Evolutionary conservation across 1,284 basidiomycete genomes (phyloP), one percentile per base, ranked within the genome.

Genomic region (Boletellus deceptivus): DNA sequence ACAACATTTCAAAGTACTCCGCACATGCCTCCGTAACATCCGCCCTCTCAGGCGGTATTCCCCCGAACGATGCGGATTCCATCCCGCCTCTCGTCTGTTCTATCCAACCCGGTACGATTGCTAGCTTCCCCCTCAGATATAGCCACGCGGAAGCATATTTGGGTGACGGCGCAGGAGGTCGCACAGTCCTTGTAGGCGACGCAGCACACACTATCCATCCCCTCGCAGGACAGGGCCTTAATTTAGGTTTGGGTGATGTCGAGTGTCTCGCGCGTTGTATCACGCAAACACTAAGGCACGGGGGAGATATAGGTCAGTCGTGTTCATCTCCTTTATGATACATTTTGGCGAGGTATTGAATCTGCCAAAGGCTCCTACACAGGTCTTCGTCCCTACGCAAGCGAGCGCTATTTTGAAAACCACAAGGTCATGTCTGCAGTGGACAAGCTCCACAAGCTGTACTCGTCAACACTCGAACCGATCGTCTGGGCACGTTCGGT

Each of bases 181-280:
- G 96, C 3, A 95, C 91, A 0, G 94, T 87, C 1, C 82, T 99
- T 3, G 83, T 99, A 1, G 97, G 97, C 5, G 97, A 99, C 70
- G 95, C 97, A 1, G 96, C 95, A 14, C 97, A 99, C 64, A 92
- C 92, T 0, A 80, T 93, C 5, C 97, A 99, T 64, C 97, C 97
- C 0, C 81, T 99, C n/a, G 96, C 95, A 0, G 97, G 97, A 1
- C 97, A 99, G 66, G 97, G 96, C 0, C 74, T 99, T 38, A 99
- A 99, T 68, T 75, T 96, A 61, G 97, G 96, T 17, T 73, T 99
- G 16, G 89, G 79, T 2, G 96, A 99, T 65, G 92, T 86, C 0
- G 78, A 86, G 60, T 79, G 79, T 48, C 78, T 96, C 18, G 74
- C 83, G 2, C 72, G 75, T 34, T 83, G 82, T 56, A 81, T 95